phyloP scores from a whole-genome alignment of 2,329 filamentous ascomycete species.

The Thielaviopsis populi region DNA sequence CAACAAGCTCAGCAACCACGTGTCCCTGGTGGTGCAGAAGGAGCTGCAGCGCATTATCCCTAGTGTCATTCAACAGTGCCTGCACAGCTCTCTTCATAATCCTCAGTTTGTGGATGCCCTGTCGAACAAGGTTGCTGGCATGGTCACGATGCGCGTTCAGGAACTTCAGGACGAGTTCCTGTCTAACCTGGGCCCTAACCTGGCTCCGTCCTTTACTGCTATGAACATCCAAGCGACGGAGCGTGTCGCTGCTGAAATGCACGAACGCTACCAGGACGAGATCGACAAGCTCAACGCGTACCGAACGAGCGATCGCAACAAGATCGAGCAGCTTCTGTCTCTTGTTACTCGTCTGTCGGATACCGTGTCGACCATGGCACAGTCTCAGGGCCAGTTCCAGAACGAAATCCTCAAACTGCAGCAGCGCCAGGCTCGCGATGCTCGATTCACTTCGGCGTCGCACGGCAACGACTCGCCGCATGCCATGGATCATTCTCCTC shows the following conservation, averaged over 20 bases:
- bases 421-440: slow-evolving; percentile 17
- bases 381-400: slow-evolving; percentile 54
- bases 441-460: slow-evolving; percentile 13
- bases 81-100: slow-evolving; percentile 52
- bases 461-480: slow-evolving; percentile 16
- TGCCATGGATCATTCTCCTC: slow-evolving; percentile 16
- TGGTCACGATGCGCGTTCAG: slow-evolving; percentile 48
- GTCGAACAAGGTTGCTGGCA: slow-evolving; percentile 19
- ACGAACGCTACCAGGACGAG: slow-evolving; percentile 42
- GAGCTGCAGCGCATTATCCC: slow-evolving; percentile 62
- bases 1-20: slow-evolving; percentile 48
- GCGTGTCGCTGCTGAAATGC: slow-evolving; percentile 51
- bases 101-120: slow-evolving; percentile 58
- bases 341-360: slow-evolving; percentile 52
- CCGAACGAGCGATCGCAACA: slow-evolving; percentile 37
- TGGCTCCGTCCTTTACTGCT: slow-evolving; percentile 52
- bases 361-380: slow-evolving; percentile 54
- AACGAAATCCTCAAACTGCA: slow-evolving; percentile 45
- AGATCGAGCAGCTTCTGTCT: slow-evolving; percentile 58
- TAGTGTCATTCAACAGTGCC: slow-evolving; percentile 45
- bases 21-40: slow-evolving; percentile 52
- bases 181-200: slow-evolving; percentile 42
- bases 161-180: slow-evolving; percentile 57
- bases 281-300: slow-evolving; percentile 38
- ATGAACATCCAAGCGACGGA: slow-evolving; percentile 52